These are phyloP conservation scores for Digitaria exilis DNA, from an alignment of 202 grass and related monocot species.

Conservation along the genomic window DNA sequence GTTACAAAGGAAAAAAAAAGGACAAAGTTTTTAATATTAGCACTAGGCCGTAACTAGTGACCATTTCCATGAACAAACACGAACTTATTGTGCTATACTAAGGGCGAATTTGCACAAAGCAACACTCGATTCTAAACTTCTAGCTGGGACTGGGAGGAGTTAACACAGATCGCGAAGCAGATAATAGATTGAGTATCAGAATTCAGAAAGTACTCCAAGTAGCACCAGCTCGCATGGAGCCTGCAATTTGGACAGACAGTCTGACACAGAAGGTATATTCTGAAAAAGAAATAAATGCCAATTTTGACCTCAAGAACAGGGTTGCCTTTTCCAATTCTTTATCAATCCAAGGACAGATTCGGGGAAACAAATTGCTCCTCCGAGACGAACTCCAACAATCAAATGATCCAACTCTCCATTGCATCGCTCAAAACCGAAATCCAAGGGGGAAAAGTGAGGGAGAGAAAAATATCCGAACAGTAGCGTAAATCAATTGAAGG, in stretches of 20 bases:
- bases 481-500: background rate
- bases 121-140: background rate
- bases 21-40: background rate
- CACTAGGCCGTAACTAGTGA: background rate
- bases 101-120: background rate
- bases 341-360: background rate
- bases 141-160: too few species aligned
- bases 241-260: background rate
- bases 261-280: background rate
- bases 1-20: background rate
- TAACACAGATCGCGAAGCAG: background rate
- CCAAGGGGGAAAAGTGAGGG: background rate
- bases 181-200: background rate
- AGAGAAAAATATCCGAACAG: background rate
- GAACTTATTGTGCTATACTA: background rate
- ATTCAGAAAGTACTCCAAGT: background rate
- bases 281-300: background rate
- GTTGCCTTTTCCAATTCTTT: background rate
- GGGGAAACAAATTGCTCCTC: background rate
- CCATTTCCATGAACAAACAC: constrained; percentile 1
- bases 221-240: background rate
- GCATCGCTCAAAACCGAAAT: background rate
- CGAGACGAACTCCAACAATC: background rate
- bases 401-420: background rate
- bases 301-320: background rate